These are phyloP conservation scores for Ceratobasidium papillatum DNA, from an alignment of 1,284 basidiomycete species.

Conservation along the genomic window DNA sequence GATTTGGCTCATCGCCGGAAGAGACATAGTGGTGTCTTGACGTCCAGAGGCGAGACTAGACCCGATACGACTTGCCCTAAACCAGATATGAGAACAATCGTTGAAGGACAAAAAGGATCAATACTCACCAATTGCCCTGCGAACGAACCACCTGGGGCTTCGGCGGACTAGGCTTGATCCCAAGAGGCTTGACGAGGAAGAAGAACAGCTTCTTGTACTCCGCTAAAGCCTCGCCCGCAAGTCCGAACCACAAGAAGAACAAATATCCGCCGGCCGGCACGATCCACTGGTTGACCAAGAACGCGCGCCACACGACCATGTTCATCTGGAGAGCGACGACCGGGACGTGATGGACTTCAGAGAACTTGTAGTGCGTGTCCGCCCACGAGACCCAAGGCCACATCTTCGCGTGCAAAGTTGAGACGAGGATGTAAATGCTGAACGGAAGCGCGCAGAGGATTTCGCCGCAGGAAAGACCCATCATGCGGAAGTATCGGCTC, in stretches of 20 bases:
- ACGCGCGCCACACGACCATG: neutral
- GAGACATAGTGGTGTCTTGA: neutral
- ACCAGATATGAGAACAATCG: neutral
- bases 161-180: conserved; percentile 24
- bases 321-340: neutral
- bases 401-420: conserved; percentile 20
- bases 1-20: neutral
- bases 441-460: conserved; percentile 35
- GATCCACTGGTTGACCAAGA: conserved; percentile 36
- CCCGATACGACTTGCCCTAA: neutral
- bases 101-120: neutral
- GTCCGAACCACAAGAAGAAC: conserved; percentile 44
- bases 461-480: conserved; percentile 26
- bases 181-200: conserved; percentile 1
- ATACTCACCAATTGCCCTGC: neutral
- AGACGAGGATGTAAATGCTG: conserved; percentile 19
- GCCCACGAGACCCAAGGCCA: conserved; percentile 31
- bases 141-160: neutral
- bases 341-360: conserved; percentile 52
- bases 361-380: conserved; percentile 52
- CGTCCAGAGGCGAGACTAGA: conserved; percentile 2
- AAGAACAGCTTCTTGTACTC: conserved; percentile 36
- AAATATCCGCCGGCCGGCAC: conserved; percentile 31
- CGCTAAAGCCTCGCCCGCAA: conserved; percentile 37
- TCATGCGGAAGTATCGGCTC: conserved; percentile 56